phyloP scores from a whole-genome alignment of 2,329 filamentous ascomycete species.

The Hirsutella minnesotensis region DNA sequence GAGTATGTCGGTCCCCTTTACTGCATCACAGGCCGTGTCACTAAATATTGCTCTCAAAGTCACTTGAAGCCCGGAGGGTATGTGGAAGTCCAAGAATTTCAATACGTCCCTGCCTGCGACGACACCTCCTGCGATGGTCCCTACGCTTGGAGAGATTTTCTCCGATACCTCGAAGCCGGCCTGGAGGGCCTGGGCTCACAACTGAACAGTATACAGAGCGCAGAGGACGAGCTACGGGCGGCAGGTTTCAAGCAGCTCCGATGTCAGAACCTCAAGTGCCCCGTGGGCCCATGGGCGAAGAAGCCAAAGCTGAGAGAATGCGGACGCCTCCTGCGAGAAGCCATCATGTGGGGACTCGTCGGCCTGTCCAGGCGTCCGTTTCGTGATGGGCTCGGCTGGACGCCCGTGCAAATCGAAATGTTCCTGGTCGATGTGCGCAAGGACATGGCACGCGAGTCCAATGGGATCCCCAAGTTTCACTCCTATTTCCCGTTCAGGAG shows the following conservation, averaged over 20 bases:
- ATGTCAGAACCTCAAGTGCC: slow-evolving; percentile 32
- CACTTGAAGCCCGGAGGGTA: slow-evolving; percentile 41
- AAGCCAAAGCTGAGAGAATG: slow-evolving; percentile 28
- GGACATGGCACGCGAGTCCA: slow-evolving; percentile 19
- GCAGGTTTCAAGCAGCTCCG: slow-evolving; percentile 30
- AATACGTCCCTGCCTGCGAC: slow-evolving; percentile 28
- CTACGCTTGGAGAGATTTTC: slow-evolving; percentile 35
- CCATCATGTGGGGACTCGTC: slow-evolving; percentile 26
- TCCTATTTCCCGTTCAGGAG: slow-evolving; percentile 28
- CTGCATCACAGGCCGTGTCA: too few relatives aligned
- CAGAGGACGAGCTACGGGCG: slow-evolving; percentile 21
- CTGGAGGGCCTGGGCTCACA: slow-evolving; percentile 29
- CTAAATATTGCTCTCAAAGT: too few relatives aligned
- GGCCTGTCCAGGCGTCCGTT: slow-evolving; percentile 26
- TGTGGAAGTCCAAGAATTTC: slow-evolving; percentile 36
- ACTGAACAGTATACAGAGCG: slow-evolving; percentile 24
- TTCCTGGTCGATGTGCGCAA: slow-evolving; percentile 30
- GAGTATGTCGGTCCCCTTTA: slow-evolving; percentile 21
- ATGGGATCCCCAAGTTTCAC: slow-evolving; percentile 22
- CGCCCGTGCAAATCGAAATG: slow-evolving; percentile 28
- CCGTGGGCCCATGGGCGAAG: slow-evolving; percentile 36
- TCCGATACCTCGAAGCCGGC: slow-evolving; percentile 26
- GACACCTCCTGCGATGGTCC: slow-evolving; percentile 29
- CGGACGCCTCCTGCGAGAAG: slow-evolving; percentile 32
- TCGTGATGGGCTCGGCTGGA: slow-evolving; percentile 27